Conservation (phyloP, 805 yeast genomes). For the Scheffersomyces stipitis region DNA sequence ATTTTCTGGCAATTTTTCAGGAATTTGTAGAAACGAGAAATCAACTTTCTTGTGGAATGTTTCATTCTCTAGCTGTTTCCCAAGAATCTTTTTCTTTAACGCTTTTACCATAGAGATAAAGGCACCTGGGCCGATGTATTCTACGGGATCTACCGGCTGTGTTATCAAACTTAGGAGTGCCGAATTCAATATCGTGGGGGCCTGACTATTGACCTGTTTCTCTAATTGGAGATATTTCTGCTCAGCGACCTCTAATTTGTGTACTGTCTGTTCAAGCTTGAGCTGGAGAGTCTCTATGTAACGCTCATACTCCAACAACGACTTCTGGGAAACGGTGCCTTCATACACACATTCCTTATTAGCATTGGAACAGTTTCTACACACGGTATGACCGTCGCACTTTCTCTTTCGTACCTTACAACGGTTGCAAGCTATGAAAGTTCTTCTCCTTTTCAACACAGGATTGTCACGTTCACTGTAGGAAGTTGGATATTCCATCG, state of each 20-base stretch:
- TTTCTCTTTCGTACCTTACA: conserved; percentile 15
- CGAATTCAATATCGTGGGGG: background rate
- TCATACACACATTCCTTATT: conserved; percentile 8
- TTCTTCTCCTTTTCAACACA: conserved; percentile 3
- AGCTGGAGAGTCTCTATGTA: background rate
- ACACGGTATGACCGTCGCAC: conserved; percentile 16
- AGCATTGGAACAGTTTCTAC: conserved; percentile 8
- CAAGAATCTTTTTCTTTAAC: conserved; percentile 13
- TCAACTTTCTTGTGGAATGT: background rate
- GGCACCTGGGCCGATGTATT: conserved; percentile 19
- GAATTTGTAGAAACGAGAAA: background rate
- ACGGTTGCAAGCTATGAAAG: conserved; percentile 14
- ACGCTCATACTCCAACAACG: background rate
- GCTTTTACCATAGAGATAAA: conserved; percentile 19
- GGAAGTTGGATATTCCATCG: no score
- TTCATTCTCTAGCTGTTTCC: conserved; percentile 1
- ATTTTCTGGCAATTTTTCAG: background rate
- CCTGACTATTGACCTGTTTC: no score
- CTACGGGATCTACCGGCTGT: background rate
- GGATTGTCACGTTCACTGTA: background rate
- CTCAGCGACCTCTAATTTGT: no score
- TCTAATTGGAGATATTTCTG: background rate
- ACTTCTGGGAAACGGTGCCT: background rate
- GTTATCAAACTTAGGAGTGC: background rate
- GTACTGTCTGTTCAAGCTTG: no score